Percentiles rank a stretch among this genome's conserved stretches.
Conservation (phyloP, 192 early-diverging fungal genomes). For the Coemansia sp. region DNA sequence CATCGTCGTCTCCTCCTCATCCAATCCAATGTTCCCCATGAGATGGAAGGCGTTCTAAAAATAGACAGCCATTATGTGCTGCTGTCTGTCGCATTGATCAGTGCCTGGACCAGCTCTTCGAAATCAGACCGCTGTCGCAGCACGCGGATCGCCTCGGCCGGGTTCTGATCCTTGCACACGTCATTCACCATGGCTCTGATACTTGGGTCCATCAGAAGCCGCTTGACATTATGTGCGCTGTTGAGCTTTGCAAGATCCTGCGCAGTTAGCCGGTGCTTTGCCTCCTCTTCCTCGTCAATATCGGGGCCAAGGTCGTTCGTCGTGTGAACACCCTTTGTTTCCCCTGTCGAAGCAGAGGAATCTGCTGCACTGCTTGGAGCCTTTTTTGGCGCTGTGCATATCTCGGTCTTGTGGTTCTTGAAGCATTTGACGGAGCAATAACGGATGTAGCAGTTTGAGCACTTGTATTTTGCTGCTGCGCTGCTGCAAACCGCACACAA, state of each 20-base stretch:
- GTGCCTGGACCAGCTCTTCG: conserved; percentile 41
- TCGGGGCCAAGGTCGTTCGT: background rate
- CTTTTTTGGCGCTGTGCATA: conserved; percentile 15
- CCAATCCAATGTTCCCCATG: background rate
- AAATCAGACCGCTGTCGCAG: conserved; percentile 47
- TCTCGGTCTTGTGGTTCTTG: conserved; percentile 39
- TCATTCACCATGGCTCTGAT: conserved; percentile 29
- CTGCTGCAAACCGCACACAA: conserved; percentile 42
- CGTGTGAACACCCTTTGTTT: background rate
- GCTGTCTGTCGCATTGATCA: conserved; percentile 29
- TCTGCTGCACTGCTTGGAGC: background rate
- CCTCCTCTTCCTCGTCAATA: conserved; percentile 32
- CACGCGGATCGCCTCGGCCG: conserved; percentile 36
- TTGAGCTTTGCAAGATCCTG: conserved; percentile 33
- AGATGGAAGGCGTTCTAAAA: background rate
- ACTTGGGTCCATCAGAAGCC: conserved; percentile 26
- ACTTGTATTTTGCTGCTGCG: conserved; percentile 48
- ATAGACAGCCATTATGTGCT: background rate
- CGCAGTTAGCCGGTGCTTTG: conserved; percentile 25
- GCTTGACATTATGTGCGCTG: conserved; percentile 14
- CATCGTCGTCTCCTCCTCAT: too few relatives aligned
- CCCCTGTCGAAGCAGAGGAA: background rate
- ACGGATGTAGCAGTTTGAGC: conserved; percentile 36
- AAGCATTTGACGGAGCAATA: conserved; percentile 53
- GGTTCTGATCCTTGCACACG: conserved; percentile 30